Base-by-base conservation (phyloP, 2,329 filamentous ascomycete species). In the Ilyonectria destructans region DNA sequence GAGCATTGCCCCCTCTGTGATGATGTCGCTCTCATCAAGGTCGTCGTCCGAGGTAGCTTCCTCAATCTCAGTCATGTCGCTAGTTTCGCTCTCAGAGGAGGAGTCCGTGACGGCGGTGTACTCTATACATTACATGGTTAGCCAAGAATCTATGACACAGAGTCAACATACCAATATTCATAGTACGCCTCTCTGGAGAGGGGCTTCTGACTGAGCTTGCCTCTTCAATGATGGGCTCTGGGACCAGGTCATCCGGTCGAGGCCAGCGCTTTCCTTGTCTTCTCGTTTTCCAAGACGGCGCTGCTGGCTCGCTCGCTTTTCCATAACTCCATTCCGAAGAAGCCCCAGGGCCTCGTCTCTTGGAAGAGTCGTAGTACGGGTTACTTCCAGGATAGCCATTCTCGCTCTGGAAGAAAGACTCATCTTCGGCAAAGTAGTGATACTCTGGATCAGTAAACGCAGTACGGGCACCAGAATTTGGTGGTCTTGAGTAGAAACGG, bases 141-240 rank as follows among this genome's bases (percentile, higher is more conserved):
- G 68, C 33, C 26, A 46, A 17, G 4, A 33, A 23, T 51, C 15
- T 33, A 46, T 12, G 6, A 29, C 49, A 1, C 49, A 10, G 21
- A 31, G 8, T 5, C 8, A 23, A 67, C 77, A 66, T 73, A 82
- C 80, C 79, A 52, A 82, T 74, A 48, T 21, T 54, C 35, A 75
- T 76, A 4, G 74, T 67, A 26, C 57, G 57, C 15, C 55, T 64
- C 8, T 74, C 66, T 12, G 78, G 74, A 3, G 78, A 76, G 8
- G 65, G 51, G 7, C 65, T 58, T 6, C 71, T 56, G 3, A 76
- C 63, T 15, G 79, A 79, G 21, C 69, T 69, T 17, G 78, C 77
- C 65, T 82, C 81, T 51, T 82, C 81, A 33, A 82, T 74, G 35
- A 79, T 79, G 2, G 80, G 79, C 45, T 78, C 72, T 1, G 78